Base-by-base conservation (phyloP, 2,329 filamentous ascomycete genomes). In the Penicillium expansum region DNA sequence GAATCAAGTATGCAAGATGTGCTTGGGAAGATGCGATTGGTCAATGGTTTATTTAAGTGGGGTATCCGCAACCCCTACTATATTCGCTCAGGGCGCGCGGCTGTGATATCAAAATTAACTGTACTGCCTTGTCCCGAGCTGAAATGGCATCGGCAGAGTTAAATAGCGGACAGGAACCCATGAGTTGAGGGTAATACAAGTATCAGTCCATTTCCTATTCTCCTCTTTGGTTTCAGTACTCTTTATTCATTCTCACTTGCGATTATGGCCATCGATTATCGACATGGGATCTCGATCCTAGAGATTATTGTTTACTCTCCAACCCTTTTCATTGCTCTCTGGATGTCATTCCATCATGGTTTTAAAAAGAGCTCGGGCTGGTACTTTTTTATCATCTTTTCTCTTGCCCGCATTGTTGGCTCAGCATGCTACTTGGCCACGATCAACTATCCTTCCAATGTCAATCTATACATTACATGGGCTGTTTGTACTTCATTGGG, bases 301-400 rank as follows among this genome's bases (percentile, higher is more conserved):
- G 62, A 69, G 48, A 11, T 68, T 27, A 52, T 62, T 35, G 54
- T 65, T 38, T 70, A 68, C 41, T 27, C 58, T 8, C 67, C 67
- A 22, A 44, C 57, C 3, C 32, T 69, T 0, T 41, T 64, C 16
- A 22, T 63, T 18, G 56, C 64, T n/a, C 41, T 67, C 10, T 59
- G 60, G 52, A 56, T 70, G 45, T 55, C 57, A 30, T 49, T 50
- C 9, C 61, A 67, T 10, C 68, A 70, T 43, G 67, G 68, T 5
- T 67, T 71, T 32, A 59, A 60, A 37, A 69, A 60, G 52, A 68
- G 70, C 48, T 65, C 68, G 4, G 71, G 72, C 39, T 76, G 71
- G 70, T 67, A 70, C 24, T 74, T 71, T 49, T 66, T 75, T 5
- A 60, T 67, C 11, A 59, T 74, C 2, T 74, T 74, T 58, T 72